Conservation (phyloP, 2,329 filamentous ascomycete species). For the Beauveria varroae region DNA sequence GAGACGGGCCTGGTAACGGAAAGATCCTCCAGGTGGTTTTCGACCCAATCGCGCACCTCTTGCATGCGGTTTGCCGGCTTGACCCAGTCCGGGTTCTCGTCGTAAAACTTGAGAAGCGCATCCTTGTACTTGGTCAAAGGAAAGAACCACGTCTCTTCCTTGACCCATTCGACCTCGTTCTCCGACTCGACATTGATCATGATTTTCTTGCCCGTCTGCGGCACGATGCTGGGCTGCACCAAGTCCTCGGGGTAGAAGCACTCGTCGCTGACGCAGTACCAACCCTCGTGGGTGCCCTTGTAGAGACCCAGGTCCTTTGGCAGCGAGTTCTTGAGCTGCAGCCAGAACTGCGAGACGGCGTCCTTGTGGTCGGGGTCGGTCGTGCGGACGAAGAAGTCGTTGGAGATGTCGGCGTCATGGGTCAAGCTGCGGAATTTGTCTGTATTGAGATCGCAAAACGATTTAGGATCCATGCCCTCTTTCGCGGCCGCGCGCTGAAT, state of each 20-base stretch:
- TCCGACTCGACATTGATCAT: conserved; percentile 82
- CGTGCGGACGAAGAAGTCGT: conserved; percentile 88
- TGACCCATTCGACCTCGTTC: conserved; percentile 89
- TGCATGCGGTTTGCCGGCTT: conserved; percentile 64
- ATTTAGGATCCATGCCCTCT: conserved; percentile 63
- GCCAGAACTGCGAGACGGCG: conserved; percentile 87
- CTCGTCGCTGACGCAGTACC: conserved; percentile 96
- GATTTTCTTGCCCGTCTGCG: conserved; percentile 72
- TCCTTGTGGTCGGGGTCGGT: conserved; percentile 76
- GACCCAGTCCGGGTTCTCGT: conserved; percentile 69
- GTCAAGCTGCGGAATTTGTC: conserved; percentile 73
- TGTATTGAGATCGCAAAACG: conserved; percentile 83
- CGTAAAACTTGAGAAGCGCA: conserved; percentile 72
- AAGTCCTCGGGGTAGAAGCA: conserved; percentile 81
- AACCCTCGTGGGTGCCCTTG: conserved; percentile 78
- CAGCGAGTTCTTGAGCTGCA: conserved; percentile 51
- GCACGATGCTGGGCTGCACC: conserved; percentile 67
- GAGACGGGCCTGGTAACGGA: conserved; percentile 78
- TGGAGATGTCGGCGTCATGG: conserved; percentile 56
- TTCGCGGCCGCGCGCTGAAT: conserved; percentile 78
- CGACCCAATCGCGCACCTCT: conserved; percentile 72
- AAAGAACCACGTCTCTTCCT: conserved; percentile 93
- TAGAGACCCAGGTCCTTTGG: conserved; percentile 69
- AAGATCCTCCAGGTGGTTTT: conserved; percentile 72
- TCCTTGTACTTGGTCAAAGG: conserved; percentile 76